A percentile compares a stretch with the other conserved stretches of the same genome.
Conservation (phyloP, 148 eudicot species). For the Pharnaceum exiguum region DNA sequence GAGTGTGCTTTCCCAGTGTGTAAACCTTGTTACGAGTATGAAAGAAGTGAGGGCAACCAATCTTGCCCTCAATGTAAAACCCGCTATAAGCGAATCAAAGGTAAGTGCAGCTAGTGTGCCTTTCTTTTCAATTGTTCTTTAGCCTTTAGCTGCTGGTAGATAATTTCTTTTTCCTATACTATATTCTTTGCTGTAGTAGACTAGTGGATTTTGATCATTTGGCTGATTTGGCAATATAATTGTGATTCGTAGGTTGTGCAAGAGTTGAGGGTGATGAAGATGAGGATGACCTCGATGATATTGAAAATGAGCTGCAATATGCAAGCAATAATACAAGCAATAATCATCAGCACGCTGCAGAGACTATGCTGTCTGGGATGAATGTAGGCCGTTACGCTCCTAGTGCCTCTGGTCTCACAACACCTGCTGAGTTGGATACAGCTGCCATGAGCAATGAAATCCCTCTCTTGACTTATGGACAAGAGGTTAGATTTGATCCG, state of each 20-base stretch:
- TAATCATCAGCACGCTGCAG: slow-evolving; percentile 34
- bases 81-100: slow-evolving; percentile 76
- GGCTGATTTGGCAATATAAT: background rate
- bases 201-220: too few species aligned
- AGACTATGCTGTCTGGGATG: slow-evolving; percentile 31
- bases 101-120: too few species aligned
- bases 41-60: slow-evolving; percentile 81
- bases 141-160: background rate
- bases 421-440: slow-evolving; percentile 50
- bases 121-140: background rate
- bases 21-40: slow-evolving; percentile 84
- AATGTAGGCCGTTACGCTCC: slow-evolving; percentile 34
- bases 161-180: background rate
- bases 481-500: slow-evolving; percentile 53
- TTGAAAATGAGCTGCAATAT: slow-evolving; percentile 66
- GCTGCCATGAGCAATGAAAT: slow-evolving; percentile 33
- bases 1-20: slow-evolving; percentile 93
- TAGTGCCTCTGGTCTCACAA: slow-evolving; percentile 41
- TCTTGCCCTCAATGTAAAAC: slow-evolving; percentile 91
- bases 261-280: slow-evolving; percentile 91
- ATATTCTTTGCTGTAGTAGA: background rate
- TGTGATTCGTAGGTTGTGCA: slow-evolving; percentile 46
- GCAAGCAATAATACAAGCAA: slow-evolving; percentile 25
- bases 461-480: slow-evolving; percentile 70
- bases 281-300: slow-evolving; percentile 76